Base-by-base conservation (phyloP, 129 eudicot genomes). In the Pittosporum tobira region DNA sequence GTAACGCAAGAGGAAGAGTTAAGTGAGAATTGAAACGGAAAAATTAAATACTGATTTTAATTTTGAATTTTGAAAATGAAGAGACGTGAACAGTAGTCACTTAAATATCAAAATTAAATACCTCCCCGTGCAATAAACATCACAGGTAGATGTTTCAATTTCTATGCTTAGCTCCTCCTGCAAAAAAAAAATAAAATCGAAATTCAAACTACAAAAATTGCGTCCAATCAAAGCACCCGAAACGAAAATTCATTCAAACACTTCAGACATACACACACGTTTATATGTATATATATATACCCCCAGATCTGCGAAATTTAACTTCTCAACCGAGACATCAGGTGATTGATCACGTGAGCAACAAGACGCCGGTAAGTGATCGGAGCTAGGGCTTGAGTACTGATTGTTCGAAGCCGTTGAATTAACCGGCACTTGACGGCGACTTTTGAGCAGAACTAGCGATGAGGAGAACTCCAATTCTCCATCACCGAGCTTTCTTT, bases 291-390 rank as follows among this genome's bases (percentile, higher is more conserved):
- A 31, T 30, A 52, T 38, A 70, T 51, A 59, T 53, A 87, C 96
- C 83, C 81, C 79, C 62, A 81, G 88, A 83, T 87, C 96, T 80
- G 65, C 64, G 57, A 62, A 54, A 57, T 66, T 59, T 57, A 28
- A 31, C 31, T 46, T 63, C 48, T 69, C 73, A 48, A 29, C 36
- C 0, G 21, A 29, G 16, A 64, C 16, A 56, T 77, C 75, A 44
- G 51, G 63, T 31, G 75, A 66, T 62, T 73, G 68, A 47, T 66
- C 71, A 50, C 81, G 77, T 12, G 85, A 83, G 68, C 87, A 87
- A 67, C 84, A 87, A 24, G 85, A 71, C 15, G 79, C 73, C 46
- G 62, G 67, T 36, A 43, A 51, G n/a, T 57, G 61, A 23, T 61
- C 73, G 54, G 75, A 75, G 56, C 73, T 64, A 47, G 61, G 29